Evolutionary conservation across 2,329 filamentous ascomycete genomes (phyloP).

Genomic region (Trematosphaeria pertusa): DNA sequence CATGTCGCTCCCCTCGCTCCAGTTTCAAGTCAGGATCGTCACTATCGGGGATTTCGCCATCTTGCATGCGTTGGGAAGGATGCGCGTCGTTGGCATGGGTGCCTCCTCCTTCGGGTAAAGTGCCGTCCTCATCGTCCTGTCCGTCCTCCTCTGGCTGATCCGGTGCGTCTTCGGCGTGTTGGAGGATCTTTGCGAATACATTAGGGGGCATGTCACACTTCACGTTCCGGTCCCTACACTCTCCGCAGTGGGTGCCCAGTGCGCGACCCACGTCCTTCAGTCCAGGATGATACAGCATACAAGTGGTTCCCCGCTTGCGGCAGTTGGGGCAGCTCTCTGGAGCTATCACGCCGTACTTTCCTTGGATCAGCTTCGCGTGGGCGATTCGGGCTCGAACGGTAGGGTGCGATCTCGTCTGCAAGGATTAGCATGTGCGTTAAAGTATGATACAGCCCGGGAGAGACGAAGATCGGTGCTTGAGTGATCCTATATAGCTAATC

Average conservation of each 20-base stretch:
- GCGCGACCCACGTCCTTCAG: background rate
- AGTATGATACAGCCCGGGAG: no score
- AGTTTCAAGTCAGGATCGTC: background rate
- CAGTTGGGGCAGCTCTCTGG: constrained; percentile 6
- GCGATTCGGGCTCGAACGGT: background rate
- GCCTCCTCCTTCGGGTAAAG: background rate
- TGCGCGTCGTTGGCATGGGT: background rate
- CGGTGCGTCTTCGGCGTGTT: background rate
- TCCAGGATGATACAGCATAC: constrained; percentile 2
- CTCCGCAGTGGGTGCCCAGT: background rate
- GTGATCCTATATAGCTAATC: no score
- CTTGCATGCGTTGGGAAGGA: background rate
- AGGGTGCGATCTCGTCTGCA: no score
- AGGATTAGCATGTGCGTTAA: no score
- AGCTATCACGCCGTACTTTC: constrained; percentile 4
- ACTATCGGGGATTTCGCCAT: background rate
- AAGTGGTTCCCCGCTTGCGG: background rate
- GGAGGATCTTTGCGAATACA: background rate
- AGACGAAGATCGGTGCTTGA: no score
- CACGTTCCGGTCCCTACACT: background rate
- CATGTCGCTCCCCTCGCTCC: background rate
- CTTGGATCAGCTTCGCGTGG: constrained; percentile 6
- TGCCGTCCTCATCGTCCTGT: background rate
- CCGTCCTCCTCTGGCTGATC: background rate
- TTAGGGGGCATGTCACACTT: background rate